Base-by-base conservation (phyloP, 1,284 basidiomycete species). In the Ceratobasidium sp. region DNA sequence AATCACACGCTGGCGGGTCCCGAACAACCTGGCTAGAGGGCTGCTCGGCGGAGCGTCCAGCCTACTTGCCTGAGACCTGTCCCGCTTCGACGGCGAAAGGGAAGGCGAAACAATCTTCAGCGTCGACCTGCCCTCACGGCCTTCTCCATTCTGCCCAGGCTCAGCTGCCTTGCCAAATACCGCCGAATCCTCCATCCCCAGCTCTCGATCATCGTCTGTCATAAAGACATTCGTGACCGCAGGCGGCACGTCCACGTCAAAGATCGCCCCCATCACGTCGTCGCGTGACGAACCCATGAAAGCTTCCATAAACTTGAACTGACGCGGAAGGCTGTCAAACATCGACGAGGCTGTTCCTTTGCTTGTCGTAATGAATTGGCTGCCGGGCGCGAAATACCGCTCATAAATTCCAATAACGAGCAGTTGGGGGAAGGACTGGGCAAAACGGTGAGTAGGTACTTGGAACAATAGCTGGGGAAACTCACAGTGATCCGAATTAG, bases 331-430 rank as follows among this genome's bases (percentile, higher is more conserved):
- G 55, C 83, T 87, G 75, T 87, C 73, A 47, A 75, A 74, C 5
- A 93, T 77, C 1, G 83, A 80, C 49, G 88, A 84, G 4, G 86
- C 87, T 11, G 85, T 83, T 50, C 84, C 84, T 74, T 83, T 85
- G 57, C 87, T 83, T 0, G 82, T 82, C 75, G 86, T 84, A 23
- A 87, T 85, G 62, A 86, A 81, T 54, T 80, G 83, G 72, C 83
- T 83, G 1, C 86, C 86, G 30, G 83, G 79, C 13, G 86, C 83
- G 46, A 91, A 82, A 77, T 87, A 88, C 5, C 94, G 87, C 81
- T 98, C 95, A 81, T 95, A 96, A 7, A 91, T 78, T 1, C 89
- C 89, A 76, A 98, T 96, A 57, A 85, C 78, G 50, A 96, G 81
- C 26, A 98, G 85, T 69, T 91, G 87, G 0, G 94, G 95, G 78